Conservation (phyloP, 192 early-diverging fungal genomes). For the Entophlyctis luteolus region DNA sequence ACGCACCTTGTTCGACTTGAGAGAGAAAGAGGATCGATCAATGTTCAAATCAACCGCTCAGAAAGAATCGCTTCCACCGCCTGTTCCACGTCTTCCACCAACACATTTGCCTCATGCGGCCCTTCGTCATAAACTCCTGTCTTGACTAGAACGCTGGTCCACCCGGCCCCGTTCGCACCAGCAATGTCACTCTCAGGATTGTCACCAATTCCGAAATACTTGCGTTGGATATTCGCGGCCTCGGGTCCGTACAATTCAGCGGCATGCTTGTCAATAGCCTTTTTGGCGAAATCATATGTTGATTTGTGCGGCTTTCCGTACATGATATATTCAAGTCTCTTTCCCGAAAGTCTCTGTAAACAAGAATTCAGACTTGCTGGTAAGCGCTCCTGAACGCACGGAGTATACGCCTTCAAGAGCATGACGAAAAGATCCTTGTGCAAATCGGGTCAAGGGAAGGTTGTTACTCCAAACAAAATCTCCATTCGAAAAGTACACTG, state of each 20-base stretch:
- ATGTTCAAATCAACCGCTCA: no score
- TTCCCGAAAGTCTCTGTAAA: slow-evolving; percentile 34
- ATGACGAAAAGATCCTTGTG: slow-evolving; percentile 75
- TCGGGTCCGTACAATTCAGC: background rate
- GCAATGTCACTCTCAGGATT: slow-evolving; percentile 33
- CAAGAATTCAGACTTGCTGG: background rate
- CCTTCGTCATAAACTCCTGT: slow-evolving; percentile 43
- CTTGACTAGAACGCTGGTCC: slow-evolving; percentile 35
- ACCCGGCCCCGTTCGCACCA: slow-evolving; percentile 38
- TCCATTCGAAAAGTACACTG: slow-evolving; percentile 60
- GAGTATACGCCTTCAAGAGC: slow-evolving; percentile 68
- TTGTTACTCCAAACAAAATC: slow-evolving; percentile 81
- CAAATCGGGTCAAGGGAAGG: slow-evolving; percentile 70
- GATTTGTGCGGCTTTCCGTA: slow-evolving; percentile 77
- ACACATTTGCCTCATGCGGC: slow-evolving; percentile 28
- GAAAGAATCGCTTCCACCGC: slow-evolving; percentile 36
- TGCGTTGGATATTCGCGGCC: background rate
- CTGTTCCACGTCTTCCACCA: slow-evolving; percentile 38
- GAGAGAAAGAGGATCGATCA: no score
- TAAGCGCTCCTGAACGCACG: slow-evolving; percentile 19
- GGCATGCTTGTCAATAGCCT: slow-evolving; percentile 19
- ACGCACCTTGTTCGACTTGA: no score
- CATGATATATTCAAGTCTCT: slow-evolving; percentile 56
- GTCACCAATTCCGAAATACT: slow-evolving; percentile 23
- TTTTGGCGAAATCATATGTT: slow-evolving; percentile 61